phyloP scores from a whole-genome alignment of 176 grass and related monocot species.

The Zoysia japonica region DNA sequence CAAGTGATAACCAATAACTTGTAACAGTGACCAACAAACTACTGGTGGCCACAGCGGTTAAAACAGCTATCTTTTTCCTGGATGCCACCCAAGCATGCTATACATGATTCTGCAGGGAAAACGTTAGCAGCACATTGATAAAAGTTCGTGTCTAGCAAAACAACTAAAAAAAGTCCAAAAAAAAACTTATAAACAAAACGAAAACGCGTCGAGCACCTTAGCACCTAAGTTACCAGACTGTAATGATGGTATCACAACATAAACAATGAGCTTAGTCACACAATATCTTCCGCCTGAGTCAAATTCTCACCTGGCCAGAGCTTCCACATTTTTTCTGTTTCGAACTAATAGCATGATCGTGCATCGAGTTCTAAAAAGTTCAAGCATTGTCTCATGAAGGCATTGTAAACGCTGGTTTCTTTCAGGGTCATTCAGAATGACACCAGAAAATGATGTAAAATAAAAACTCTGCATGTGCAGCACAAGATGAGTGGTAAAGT shows the following conservation, averaged over 20 bases:
- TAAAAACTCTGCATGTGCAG: neutral
- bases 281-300: neutral
- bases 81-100: neutral
- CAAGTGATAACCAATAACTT: neutral
- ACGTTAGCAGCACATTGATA: too few relatives aligned
- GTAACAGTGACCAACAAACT: neutral
- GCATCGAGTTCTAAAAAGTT: neutral
- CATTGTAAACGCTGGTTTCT: neutral
- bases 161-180: neutral
- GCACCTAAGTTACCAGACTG: neutral
- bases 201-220: slow-evolving; percentile 4
- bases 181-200: neutral
- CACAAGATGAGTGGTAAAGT: neutral
- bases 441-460: neutral
- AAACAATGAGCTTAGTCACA: neutral
- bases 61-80: neutral
- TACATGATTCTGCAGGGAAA: neutral
- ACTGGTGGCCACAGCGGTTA: neutral
- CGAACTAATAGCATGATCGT: neutral
- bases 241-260: neutral
- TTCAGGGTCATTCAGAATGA: neutral
- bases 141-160: too few relatives aligned
- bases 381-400: neutral
- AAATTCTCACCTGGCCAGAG: neutral
- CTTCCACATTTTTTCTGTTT: neutral